These are phyloP conservation scores for Alternaria angustiovoidea DNA, from an alignment of 2,329 filamentous ascomycete species.

Conservation along the genomic window DNA sequence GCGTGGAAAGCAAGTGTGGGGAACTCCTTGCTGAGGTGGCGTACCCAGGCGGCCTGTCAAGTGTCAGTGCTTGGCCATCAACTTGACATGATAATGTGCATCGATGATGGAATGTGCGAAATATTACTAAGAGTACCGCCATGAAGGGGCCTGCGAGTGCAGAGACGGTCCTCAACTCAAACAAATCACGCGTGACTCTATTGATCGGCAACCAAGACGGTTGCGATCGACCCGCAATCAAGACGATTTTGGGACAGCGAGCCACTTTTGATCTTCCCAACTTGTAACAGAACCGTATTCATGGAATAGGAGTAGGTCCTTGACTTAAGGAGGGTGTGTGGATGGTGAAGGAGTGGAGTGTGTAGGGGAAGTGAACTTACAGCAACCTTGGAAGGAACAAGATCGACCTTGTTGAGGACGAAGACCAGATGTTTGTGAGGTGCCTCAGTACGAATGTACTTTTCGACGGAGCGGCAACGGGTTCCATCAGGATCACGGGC, in stretches of 20 bases:
- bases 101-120: conserved; percentile 74
- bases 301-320: conserved; percentile 74
- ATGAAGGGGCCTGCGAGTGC: conserved; percentile 63
- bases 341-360: conserved; percentile 26
- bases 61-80: conserved; percentile 33
- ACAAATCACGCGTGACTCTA: conserved; percentile 81
- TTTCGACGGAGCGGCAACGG: conserved; percentile 87
- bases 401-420: conserved; percentile 88
- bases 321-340: conserved; percentile 83
- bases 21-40: conserved; percentile 84
- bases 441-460: conserved; percentile 91
- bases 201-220: conserved; percentile 90
- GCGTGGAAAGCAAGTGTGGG: conserved; percentile 96
- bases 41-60: conserved; percentile 88
- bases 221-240: conserved; percentile 73
- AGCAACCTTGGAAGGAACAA: conserved; percentile 90
- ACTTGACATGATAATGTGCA: conserved; percentile 22
- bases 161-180: conserved; percentile 95
- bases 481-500: conserved; percentile 67
- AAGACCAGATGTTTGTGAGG: conserved; percentile 96
- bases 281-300: conserved; percentile 96
- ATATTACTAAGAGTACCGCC: conserved; percentile 98
- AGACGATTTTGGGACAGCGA: conserved; percentile 70
- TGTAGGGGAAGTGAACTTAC: conserved; percentile 70
- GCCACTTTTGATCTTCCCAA: conserved; percentile 91